Evolutionary conservation across 306 rosid genomes (phyloP).

Genomic region (Corylus heterophylla): DNA sequence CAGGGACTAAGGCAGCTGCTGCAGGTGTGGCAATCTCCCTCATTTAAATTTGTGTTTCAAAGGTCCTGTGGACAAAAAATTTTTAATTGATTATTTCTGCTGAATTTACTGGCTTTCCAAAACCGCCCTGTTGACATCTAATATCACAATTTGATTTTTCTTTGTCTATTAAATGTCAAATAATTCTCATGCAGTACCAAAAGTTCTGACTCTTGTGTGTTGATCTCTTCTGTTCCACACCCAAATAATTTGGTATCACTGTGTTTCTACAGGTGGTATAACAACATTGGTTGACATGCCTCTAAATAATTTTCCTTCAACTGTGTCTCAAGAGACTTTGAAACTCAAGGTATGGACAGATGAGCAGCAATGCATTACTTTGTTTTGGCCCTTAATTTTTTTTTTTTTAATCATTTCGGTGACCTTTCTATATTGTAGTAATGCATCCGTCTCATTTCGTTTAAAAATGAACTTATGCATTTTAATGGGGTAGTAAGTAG

Average conservation of each 20-base stretch:
- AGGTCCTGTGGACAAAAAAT: background rate
- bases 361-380: too few species aligned
- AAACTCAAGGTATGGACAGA: conserved; percentile 64
- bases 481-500: background rate
- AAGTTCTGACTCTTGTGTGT: background rate
- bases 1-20: conserved; percentile 94
- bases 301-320: conserved; percentile 79
- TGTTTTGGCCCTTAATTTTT: too few species aligned
- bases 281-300: conserved; percentile 98
- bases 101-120: background rate
- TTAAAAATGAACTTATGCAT: background rate
- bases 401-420: too few species aligned
- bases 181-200: background rate
- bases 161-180: background rate
- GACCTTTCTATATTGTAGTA: background rate
- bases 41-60: background rate
- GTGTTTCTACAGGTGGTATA: conserved; percentile 69
- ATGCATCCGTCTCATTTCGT: background rate
- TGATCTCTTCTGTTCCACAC: conserved; percentile 1
- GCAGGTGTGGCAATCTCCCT: conserved; percentile 62
- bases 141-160: background rate
- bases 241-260: conserved; percentile 24
- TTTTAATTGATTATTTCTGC: background rate
- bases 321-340: conserved; percentile 72
- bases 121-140: background rate